These are phyloP conservation scores for Sporothrix sp. DNA, from an alignment of 2,329 filamentous ascomycete species.

Conservation along the genomic window DNA sequence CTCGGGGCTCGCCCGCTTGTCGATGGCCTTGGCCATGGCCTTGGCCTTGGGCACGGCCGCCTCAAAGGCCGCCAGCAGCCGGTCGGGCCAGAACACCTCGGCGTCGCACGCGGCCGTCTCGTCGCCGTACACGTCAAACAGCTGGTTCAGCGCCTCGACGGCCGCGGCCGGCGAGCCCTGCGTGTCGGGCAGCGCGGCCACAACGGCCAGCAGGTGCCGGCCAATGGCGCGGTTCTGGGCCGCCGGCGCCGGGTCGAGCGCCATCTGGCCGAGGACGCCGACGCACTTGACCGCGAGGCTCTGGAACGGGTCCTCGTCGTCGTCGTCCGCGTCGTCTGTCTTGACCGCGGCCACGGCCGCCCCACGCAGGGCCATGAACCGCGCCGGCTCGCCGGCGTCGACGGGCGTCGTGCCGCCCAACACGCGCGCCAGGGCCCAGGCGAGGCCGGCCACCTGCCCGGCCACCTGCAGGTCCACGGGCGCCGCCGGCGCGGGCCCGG, in stretches of 20 bases:
- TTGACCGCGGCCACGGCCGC: slow-evolving; percentile 23
- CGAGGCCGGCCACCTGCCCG: slow-evolving; percentile 51
- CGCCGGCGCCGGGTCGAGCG: slow-evolving; percentile 43
- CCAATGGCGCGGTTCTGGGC: slow-evolving; percentile 53
- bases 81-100: slow-evolving; percentile 54
- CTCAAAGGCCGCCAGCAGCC: slow-evolving; percentile 50
- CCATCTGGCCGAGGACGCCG: slow-evolving; percentile 55
- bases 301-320: slow-evolving; percentile 43
- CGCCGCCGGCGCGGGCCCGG: slow-evolving; percentile 26
- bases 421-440: slow-evolving; percentile 54
- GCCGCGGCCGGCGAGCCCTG: slow-evolving; percentile 40
- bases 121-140: slow-evolving; percentile 59
- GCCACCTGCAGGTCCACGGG: slow-evolving; percentile 53
- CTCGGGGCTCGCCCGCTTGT: slow-evolving; percentile 49
- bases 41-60: slow-evolving; percentile 43
- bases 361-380: slow-evolving; percentile 53
- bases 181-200: slow-evolving; percentile 40
- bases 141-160: slow-evolving; percentile 55
- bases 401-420: slow-evolving; percentile 41
- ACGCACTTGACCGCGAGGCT: slow-evolving; percentile 56
- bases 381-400: slow-evolving; percentile 44
- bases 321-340: slow-evolving; percentile 24
- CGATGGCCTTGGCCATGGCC: slow-evolving; percentile 48
- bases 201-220: slow-evolving; percentile 48
- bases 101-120: slow-evolving; percentile 48